Conservation (phyloP, 2,329 filamentous ascomycete species). For the Botrytis cinerea region DNA sequence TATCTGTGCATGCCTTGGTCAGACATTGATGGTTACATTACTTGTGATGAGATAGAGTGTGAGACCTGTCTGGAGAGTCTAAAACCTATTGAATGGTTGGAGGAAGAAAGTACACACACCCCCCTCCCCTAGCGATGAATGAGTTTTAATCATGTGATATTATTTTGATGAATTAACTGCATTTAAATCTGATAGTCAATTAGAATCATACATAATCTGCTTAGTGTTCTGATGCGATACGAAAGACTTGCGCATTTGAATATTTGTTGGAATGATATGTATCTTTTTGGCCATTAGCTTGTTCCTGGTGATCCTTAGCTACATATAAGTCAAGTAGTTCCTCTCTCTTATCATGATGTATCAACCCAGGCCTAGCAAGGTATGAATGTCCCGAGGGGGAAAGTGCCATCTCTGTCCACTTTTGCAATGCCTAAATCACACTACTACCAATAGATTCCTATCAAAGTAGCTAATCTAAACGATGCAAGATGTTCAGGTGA, state of each 20-base stretch:
- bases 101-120: not conserved
- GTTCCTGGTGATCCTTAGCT: not conserved
- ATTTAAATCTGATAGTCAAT: not conserved
- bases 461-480: not conserved
- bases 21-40: too few species aligned
- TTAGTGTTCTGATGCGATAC: not conserved
- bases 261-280: not conserved
- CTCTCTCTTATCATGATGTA: not conserved
- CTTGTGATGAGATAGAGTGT: not conserved
- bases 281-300: not conserved
- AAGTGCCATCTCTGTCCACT: not conserved
- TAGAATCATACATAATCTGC: not conserved
- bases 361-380: not conserved
- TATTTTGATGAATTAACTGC: not conserved
- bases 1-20: not conserved
- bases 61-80: not conserved
- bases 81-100: not conserved
- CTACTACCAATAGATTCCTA: not conserved
- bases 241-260: not conserved
- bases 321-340: not conserved
- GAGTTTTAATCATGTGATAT: not conserved
- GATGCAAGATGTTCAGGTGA: not conserved
- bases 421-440: not conserved
- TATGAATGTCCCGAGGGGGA: too few species aligned
- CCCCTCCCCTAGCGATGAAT: not conserved